Evolutionary conservation across 2,329 filamentous ascomycete species (phyloP).

Genomic region (Colletotrichum shisoi): DNA sequence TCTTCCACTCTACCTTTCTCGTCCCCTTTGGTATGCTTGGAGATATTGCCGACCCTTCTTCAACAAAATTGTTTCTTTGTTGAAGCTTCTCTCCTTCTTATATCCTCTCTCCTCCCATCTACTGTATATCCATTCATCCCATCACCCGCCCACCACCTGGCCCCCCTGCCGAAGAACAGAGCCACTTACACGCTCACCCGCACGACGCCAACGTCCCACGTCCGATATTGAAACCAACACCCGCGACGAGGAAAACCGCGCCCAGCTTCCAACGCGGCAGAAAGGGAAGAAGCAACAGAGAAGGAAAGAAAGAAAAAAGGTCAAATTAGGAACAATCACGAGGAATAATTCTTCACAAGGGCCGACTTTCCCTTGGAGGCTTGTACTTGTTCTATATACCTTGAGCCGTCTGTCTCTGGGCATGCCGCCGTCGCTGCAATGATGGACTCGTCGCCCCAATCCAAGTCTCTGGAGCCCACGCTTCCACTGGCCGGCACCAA

Average conservation of each 20-base stretch:
- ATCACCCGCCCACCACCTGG: neutral
- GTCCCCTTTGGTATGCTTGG: neutral
- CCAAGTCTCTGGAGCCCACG: conserved; percentile 48
- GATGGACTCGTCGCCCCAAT: conserved; percentile 55
- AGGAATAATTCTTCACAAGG: neutral
- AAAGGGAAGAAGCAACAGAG: conserved; percentile 4
- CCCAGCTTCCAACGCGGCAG: conserved; percentile 27
- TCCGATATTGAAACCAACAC: conserved; percentile 30
- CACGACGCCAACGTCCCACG: conserved; percentile 35
- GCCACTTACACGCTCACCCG: conserved; percentile 37
- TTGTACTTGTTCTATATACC: neutral
- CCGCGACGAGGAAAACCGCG: conserved; percentile 34
- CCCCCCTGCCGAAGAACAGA: conserved; percentile 8
- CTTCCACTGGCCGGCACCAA: conserved; percentile 61
- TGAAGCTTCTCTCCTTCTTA: conserved; percentile 10
- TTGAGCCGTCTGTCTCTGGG: conserved; percentile 16
- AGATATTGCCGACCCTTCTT: conserved; percentile 19
- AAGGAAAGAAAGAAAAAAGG: neutral
- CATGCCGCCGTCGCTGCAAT: conserved; percentile 37
- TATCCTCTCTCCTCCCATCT: neutral
- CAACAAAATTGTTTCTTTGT: conserved; percentile 12
- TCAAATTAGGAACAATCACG: neutral
- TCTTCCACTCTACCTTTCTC: conserved; percentile 27
- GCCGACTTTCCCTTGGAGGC: neutral
- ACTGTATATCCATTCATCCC: conserved; percentile 5